Evolutionary conservation across 805 yeast genomes (phyloP), one percentile per base, ranked within the genome.

Genomic region (Kuraishia borneana): DNA sequence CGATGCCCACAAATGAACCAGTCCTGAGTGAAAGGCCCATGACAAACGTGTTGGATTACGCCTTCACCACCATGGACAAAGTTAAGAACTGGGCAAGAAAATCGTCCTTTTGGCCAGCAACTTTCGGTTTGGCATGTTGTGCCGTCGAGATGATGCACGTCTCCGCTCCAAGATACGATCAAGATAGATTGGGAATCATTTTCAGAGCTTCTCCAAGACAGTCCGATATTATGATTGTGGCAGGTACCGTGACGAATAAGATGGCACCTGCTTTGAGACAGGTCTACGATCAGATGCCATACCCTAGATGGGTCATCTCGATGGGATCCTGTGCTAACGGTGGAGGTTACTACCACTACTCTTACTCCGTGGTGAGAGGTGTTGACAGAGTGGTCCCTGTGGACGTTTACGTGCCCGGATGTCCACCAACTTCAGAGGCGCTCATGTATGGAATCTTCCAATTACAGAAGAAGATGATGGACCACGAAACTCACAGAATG

Each of bases 131-230:
- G 51, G 94, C 94, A 6, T 83, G 95, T 61, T 83, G 95, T 65
- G 95, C 95, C 40, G 94, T 83, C 28, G 95, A 83, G 61, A 83
- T 83, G 95, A 83, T 83, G 95, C 95, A 83, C 55, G 82, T 80
- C 26, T 83, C 94, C 18, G 76, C 94, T 38, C 94, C 95, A 40
- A 69, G 95, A 53, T 83, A 83, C 58, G 95, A 83, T 60, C 94
- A 84, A 62, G 95, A 83, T 64, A 75, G 95, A 56, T 66, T 83
- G 54, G 95, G 95, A 49, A 83, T 83, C 50, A 83, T 83, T 70
- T 83, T 83, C 74, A 78, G 95, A 67, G 94, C 92, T 21, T 80
- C 94, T 26, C 95, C 95, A 35, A 80, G 95, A 62, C 95, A 83
- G 59, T 76, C 92, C 4, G 95, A 83, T 69, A 79, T 83, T 44